Base-by-base conservation (phyloP, 2,329 filamentous ascomycete species). In the Trichoderma koningii region DNA sequence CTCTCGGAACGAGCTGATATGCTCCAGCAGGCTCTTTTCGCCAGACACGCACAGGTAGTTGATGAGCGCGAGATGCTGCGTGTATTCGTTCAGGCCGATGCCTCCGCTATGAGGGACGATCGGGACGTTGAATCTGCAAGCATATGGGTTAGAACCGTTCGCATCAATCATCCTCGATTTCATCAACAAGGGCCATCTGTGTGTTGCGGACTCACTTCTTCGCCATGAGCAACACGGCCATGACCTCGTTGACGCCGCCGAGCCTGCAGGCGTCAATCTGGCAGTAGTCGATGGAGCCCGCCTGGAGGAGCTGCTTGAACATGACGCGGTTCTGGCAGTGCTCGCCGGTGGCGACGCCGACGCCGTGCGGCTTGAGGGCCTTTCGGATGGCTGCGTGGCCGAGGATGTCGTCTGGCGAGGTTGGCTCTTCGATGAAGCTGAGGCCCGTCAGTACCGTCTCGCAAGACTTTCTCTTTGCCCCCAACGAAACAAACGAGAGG, bases 401-500 rank as follows among this genome's bases (percentile, higher is more conserved):
- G 60, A 94, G 88, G 66, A 96, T 88, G 75, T 96, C 92, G 73
- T 96, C 92, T 14, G 92, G 92, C 23, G 88, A 91, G 17, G 92
- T 96, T 3, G 92, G 92, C 83, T 96, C 92, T 80, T 96, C 92
- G 74, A 96, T 96, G 80, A 96, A 96, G 89, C 91, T 94, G 28
- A 50, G 2, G 9, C 0, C 21, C 15, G 17, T 56, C 23, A 44
- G 23, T 30, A 30, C 28, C n/a, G n/a, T n/a, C n/a, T n/a, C n/a
- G n/a, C n/a, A n/a, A n/a, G n/a, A n/a, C n/a, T n/a, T n/a, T n/a
- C n/a, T n/a, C n/a, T n/a, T n/a, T n/a, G n/a, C n/a, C n/a, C n/a
- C n/a, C n/a, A n/a, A n/a, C n/a, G n/a, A n/a, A n/a, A n/a, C n/a
- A n/a, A n/a, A n/a, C n/a, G n/a, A n/a, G n/a, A n/a, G n/a, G n/a